Base-by-base conservation (phyloP, 2,329 filamentous ascomycete genomes). In the Monilinia fructicola region DNA sequence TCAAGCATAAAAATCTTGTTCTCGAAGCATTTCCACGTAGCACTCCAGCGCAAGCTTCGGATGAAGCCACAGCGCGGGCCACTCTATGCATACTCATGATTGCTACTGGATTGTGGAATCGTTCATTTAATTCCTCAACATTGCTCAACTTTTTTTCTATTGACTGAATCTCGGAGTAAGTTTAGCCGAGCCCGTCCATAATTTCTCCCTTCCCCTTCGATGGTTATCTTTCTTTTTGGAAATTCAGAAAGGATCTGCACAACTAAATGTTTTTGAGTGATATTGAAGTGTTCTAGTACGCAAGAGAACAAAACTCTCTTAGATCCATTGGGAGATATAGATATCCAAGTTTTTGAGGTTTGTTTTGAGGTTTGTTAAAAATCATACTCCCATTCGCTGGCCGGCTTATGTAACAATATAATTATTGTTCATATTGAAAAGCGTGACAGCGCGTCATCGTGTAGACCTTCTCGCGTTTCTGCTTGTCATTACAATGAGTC, bases 1-100 rank as follows among this genome's bases (percentile, higher is more conserved):
- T 74, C 63, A 74, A 72, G 70, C 72, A 75, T 55, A 74, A 61
- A 69, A 72, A 73, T 60, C 74, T 72, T 26, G 73, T 67, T 54
- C 71, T 71, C 21, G 70, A 64, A 46, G 65, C 68, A 67, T 65
- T 70, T 64, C 68, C 69, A 59, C 71, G 66, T 23, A 73, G 44
- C 58, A 65, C 69, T 9, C 67, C 66, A 71, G 71, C 60, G 50
- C 70, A 70, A 61, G 67, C 69, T 63, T 73, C 73, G 54, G 69
- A 67, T 31, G 69, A 71, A 68, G 73, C 72, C 38, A 67, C 74
- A 67, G 69, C 71, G 67, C 74, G 69, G 42, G 71, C 69, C 69
- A 69, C 68, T 74, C 71, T 73, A 67, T 74, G 70, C 69, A 70
- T 71, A 71, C 71, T 75, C 72, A 72, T 74, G 67, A 65, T 68